Conservation (phyloP, 2,329 filamentous ascomycete genomes). For the Esteya vermicola region DNA sequence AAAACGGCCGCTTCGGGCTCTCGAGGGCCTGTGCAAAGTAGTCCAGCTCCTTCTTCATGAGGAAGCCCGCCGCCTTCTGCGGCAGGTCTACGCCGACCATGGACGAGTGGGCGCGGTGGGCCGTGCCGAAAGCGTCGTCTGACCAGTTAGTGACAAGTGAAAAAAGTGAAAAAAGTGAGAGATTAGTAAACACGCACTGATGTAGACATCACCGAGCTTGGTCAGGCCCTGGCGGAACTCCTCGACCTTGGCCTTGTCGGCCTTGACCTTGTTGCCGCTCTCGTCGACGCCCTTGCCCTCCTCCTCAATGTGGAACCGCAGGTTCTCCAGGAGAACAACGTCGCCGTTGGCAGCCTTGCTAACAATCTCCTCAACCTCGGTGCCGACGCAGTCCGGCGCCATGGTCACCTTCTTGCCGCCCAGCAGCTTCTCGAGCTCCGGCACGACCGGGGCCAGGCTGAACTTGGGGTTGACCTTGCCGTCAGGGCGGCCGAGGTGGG, state of each 20-base stretch:
- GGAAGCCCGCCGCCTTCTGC: conserved; percentile 93
- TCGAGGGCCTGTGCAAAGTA: conserved; percentile 98
- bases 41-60: conserved; percentile 99
- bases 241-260: conserved; percentile 81
- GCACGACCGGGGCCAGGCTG: conserved; percentile 81
- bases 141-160: conserved; percentile 11
- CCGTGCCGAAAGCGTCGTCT: conserved; percentile 98
- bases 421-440: conserved; percentile 83
- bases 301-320: conserved; percentile 97
- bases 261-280: conserved; percentile 95
- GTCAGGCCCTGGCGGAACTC: conserved; percentile 93
- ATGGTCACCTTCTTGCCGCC: conserved; percentile 75
- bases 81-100: conserved; percentile 96
- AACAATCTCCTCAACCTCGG: conserved; percentile 79
- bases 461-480: conserved; percentile 85
- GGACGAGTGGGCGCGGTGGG: conserved; percentile 95
- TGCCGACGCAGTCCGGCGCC: conserved; percentile 78
- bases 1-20: conserved; percentile 84
- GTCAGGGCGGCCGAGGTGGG: conserved; percentile 90
- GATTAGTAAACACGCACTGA: conserved; percentile 51
- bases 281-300: conserved; percentile 91
- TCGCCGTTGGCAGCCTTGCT: conserved; percentile 69
- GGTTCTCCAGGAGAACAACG: conserved; percentile 87
- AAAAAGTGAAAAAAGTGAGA: not conserved
- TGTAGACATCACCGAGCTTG: conserved; percentile 84